Percentiles rank a stretch among this genome's conserved stretches.
These are phyloP conservation scores for Nothophytophthora sp. DNA, from an alignment of 352 stramenopile species.

Conservation along the genomic window DNA sequence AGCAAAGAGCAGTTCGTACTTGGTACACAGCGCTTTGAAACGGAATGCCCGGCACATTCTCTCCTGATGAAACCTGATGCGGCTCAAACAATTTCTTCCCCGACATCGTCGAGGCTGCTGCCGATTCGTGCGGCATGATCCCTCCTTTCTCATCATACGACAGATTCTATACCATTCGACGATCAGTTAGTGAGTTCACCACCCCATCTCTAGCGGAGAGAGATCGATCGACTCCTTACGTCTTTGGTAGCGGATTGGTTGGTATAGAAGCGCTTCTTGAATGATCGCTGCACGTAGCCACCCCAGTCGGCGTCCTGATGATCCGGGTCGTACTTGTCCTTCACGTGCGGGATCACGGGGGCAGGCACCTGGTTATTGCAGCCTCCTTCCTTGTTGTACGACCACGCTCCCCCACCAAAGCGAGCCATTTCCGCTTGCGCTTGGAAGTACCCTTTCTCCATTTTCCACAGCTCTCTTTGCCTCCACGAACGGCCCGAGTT, in stretches of 20 bases:
- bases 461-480: constrained; percentile 12
- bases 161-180: constrained; percentile 37
- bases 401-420: constrained; percentile 23
- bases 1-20: constrained; percentile 11
- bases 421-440: constrained; percentile 34
- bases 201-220: not conserved
- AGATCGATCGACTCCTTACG: constrained; percentile 20
- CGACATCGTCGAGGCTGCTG: constrained; percentile 16
- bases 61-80: constrained; percentile 34
- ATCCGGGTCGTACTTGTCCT: constrained; percentile 73
- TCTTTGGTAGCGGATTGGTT: constrained; percentile 40
- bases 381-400: not conserved
- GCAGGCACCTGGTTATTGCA: constrained; percentile 18
- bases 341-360: constrained; percentile 43
- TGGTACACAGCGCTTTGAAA: constrained; percentile 75
- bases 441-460: constrained; percentile 52
- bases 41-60: constrained; percentile 49
- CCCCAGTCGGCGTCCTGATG: constrained; percentile 79
- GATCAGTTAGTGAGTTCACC: not conserved
- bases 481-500: not conserved
- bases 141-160: constrained; percentile 54
- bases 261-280: constrained; percentile 68
- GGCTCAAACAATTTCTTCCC: constrained; percentile 65
- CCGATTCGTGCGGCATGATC: constrained; percentile 43
- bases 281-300: constrained; percentile 57